Evolutionary conservation across 345 rosid genomes (phyloP), one percentile per base, ranked within the genome.

Genomic region (Pugionium dolabratum): DNA sequence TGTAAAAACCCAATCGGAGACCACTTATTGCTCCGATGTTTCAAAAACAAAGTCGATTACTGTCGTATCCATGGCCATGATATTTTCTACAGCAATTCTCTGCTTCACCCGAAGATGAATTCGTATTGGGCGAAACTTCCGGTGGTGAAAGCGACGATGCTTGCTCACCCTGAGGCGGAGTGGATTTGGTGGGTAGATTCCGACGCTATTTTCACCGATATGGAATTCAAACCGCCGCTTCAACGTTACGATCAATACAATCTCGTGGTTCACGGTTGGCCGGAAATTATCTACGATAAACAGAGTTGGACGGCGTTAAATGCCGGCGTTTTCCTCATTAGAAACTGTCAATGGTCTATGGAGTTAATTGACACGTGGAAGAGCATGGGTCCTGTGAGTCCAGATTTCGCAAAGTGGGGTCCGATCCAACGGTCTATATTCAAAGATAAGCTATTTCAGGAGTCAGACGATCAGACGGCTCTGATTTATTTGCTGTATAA

Each of bases 141-240:
- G 27, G 83, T 75, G 45, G 79, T 90, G 4, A 78, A 79, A 53
- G 92, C 99, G 54, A 84, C 90, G 64, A 94, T 94, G 99, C 36
- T 94, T 27, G 91, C 96, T 49, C 99, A 94, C 59, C 99, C 99
- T 42, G 99, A 94, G 72, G 96, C 92, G 26, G 97, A 90, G 79
- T 90, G 98, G 98, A 86, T 93, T 79, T 93, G 98, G 98, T 93
- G 98, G 96, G 88, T 93, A 4, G 99, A 94, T 74, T 85, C 99
- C 59, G 99, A 94, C 73, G 97, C 99, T 1, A 41, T 80, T 63
- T 76, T 93, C 83, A 85, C 96, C 57, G 99, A 94, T 74, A 90
- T 90, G 97, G 99, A 94, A 54, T 94, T 78, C 49, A 79, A 74
- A 60, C 81, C 83, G 32, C 99, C 97, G 4, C 60, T 88, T 2